Evolutionary conservation across 805 yeast genomes (phyloP).

Genomic region (Cyberlindnera lachancei): DNA sequence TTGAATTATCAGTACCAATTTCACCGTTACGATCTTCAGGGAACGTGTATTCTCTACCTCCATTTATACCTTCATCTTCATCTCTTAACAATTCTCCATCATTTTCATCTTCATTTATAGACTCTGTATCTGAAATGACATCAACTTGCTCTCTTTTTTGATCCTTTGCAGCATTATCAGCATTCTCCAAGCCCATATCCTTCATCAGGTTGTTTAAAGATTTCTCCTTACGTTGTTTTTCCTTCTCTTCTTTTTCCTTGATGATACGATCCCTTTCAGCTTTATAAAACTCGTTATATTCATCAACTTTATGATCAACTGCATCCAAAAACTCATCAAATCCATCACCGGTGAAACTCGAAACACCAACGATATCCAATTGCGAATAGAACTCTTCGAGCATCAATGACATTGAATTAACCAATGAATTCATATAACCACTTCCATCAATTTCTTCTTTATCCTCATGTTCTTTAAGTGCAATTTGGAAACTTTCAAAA

Average conservation of each 20-base stretch:
- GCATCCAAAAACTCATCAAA: constrained; percentile 84
- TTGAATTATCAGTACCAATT: constrained; percentile 39
- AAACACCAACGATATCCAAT: constrained; percentile 86
- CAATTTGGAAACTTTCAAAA: constrained; percentile 83
- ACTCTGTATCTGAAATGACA: constrained; percentile 46
- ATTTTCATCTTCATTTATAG: constrained; percentile 35
- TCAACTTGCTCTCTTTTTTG: constrained; percentile 38
- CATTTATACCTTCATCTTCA: constrained; percentile 35
- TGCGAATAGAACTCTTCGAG: constrained; percentile 93
- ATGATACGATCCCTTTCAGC: constrained; percentile 80
- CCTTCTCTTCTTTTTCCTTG: constrained; percentile 70
- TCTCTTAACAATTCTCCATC: constrained; percentile 36
- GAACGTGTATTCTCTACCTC: constrained; percentile 62
- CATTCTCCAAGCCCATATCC: constrained; percentile 66
- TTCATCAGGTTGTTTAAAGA: constrained; percentile 70
- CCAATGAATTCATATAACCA: constrained; percentile 90
- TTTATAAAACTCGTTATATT: constrained; percentile 74
- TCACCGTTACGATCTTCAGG: constrained; percentile 55
- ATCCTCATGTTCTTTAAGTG: constrained; percentile 61
- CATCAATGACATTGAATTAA: constrained; percentile 93
- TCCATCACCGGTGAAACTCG: constrained; percentile 90
- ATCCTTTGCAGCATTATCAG: no score
- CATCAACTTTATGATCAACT: constrained; percentile 81
- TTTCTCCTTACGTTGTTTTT: constrained; percentile 61
- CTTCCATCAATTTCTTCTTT: constrained; percentile 61